These are phyloP conservation scores for Basidiobolus heterosporus DNA, from an alignment of 371 early-diverging fungal species.

Conservation along the genomic window DNA sequence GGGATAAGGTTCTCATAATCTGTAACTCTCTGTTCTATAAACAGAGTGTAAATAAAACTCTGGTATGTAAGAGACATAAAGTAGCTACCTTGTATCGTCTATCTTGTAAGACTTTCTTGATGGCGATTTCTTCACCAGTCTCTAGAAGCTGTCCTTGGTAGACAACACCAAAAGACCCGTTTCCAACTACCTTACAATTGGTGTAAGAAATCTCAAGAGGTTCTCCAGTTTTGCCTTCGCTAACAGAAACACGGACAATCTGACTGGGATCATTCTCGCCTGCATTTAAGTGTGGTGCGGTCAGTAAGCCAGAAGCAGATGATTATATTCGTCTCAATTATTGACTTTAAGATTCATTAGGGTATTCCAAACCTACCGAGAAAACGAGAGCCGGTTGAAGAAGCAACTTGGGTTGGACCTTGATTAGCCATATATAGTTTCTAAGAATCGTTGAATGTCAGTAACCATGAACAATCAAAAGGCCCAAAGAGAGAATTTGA, in stretches of 20 bases:
- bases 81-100: constrained; percentile 75
- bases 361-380: no score
- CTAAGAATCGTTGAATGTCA: no score
- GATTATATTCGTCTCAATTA: no score
- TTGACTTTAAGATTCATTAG: no score
- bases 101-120: constrained; percentile 93
- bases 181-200: constrained; percentile 77
- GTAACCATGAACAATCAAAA: no score
- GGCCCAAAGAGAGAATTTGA: no score
- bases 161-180: constrained; percentile 93
- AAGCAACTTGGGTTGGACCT: no score
- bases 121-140: constrained; percentile 65
- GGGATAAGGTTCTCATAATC: constrained; percentile 79
- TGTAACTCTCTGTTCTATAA: constrained; percentile 84
- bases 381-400: no score
- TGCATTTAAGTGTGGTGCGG: no score
- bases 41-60: neutral
- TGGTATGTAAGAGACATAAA: neutral
- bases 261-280: constrained; percentile 13
- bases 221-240: constrained; percentile 66
- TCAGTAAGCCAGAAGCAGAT: no score
- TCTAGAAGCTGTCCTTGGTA: constrained; percentile 80
- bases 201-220: constrained; percentile 66
- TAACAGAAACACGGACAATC: constrained; percentile 32
- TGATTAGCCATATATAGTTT: no score